Evolutionary conservation across 2,329 filamentous ascomycete species (phyloP).

Genomic region (Ophiostoma quercus): DNA sequence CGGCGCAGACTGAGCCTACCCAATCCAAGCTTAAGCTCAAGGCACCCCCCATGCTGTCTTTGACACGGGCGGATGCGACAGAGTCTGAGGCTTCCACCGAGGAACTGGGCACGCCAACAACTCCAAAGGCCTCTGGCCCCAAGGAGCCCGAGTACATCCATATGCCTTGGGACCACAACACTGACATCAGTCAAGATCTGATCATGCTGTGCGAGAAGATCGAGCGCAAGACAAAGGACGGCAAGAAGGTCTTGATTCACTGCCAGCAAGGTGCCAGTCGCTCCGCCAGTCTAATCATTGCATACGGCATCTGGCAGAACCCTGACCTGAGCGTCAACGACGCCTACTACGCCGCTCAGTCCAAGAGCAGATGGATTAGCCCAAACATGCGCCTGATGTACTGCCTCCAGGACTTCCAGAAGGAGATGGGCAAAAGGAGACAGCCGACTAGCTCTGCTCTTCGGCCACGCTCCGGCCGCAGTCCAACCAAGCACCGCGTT

Average conservation of each 20-base stretch:
- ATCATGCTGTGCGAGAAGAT: conserved; percentile 71
- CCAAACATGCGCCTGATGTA: conserved; percentile 92
- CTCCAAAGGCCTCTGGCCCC: conserved; percentile 46
- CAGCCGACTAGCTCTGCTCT: conserved; percentile 41
- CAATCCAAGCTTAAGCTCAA: conserved; percentile 13
- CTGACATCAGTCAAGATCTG: conserved; percentile 73
- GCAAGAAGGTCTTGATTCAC: conserved; percentile 75
- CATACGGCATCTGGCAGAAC: conserved; percentile 76
- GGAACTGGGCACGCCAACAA: conserved; percentile 46
- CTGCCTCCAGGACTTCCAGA: conserved; percentile 76
- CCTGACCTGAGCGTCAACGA: conserved; percentile 73
- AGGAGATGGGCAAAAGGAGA: conserved; percentile 51
- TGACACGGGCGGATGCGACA: conserved; percentile 17
- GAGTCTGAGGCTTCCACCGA: conserved; percentile 32
- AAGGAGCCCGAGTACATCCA: conserved; percentile 76
- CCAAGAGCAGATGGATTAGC: conserved; percentile 80
- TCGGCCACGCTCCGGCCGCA: conserved; percentile 48
- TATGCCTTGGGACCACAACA: conserved; percentile 84
- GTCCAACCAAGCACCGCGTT: conserved; percentile 55
- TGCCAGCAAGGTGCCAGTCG: conserved; percentile 83
- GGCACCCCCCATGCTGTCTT: conserved; percentile 17
- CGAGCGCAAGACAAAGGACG: conserved; percentile 63
- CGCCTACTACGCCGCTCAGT: conserved; percentile 74
- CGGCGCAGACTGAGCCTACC: background rate
- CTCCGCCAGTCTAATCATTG: conserved; percentile 80